Conservation (phyloP, 116 monocot genomes). For the Zostera marina region DNA sequence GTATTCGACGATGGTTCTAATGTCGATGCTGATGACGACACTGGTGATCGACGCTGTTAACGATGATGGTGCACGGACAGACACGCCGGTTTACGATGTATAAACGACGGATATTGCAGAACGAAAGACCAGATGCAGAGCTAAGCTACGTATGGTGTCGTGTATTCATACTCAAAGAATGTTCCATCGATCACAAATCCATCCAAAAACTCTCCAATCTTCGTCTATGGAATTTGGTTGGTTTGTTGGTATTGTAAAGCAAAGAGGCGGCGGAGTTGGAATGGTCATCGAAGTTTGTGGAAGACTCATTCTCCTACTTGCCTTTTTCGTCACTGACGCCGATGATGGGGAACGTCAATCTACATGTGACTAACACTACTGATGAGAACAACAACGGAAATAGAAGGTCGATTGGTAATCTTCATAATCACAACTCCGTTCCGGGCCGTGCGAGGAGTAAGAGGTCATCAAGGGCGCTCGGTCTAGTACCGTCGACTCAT, state of each 20-base stretch:
- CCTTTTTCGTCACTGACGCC: constrained; percentile 10
- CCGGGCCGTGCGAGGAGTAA: constrained; percentile 30
- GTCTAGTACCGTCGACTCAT: constrained; percentile 1
- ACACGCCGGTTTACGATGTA: constrained; percentile 17
- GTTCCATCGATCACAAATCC: constrained; percentile 47
- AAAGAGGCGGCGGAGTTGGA: constrained; percentile 36
- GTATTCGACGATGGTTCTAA: constrained; percentile 32
- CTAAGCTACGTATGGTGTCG: constrained; percentile 54
- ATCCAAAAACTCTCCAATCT: too few species aligned
- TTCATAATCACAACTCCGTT: constrained; percentile 4
- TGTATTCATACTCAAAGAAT: constrained; percentile 43
- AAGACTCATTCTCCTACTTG: constrained; percentile 49
- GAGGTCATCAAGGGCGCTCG: constrained; percentile 17
- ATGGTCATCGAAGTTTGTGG: constrained; percentile 60
- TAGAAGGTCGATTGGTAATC: not conserved
- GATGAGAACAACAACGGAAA: not conserved
- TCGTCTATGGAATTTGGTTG: not conserved
- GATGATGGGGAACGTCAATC: not conserved
- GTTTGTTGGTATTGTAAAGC: not conserved
- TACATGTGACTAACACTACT: not conserved
- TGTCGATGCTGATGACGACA: constrained; percentile 25
- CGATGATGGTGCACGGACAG: constrained; percentile 14
- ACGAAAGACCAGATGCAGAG: constrained; percentile 27
- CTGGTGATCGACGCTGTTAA: constrained; percentile 25
- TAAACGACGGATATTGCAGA: constrained; percentile 51